Conservation (phyloP, 2,329 filamentous ascomycete genomes). For the Macrophomina pseudophaseolina region DNA sequence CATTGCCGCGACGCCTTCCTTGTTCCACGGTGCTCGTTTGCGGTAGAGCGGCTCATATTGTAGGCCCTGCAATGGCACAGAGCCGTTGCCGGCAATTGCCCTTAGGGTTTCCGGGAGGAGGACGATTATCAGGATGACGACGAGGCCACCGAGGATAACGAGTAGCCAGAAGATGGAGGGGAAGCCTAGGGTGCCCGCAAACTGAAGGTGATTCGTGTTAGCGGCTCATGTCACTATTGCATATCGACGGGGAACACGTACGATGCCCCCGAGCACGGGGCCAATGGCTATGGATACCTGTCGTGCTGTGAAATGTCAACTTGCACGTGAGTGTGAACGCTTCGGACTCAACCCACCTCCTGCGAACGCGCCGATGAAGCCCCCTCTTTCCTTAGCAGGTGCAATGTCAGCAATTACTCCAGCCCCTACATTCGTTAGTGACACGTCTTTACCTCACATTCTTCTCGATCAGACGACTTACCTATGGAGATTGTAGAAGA, state of each 20-base stretch:
- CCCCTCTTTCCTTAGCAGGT: conserved; percentile 14
- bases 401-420: conserved; percentile 22
- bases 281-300: conserved; percentile 44
- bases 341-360: background rate
- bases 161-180: conserved; percentile 61
- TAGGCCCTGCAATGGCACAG: background rate
- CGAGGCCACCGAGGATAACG: conserved; percentile 50
- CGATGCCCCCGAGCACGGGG: conserved; percentile 57
- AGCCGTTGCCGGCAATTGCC: conserved; percentile 32
- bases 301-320: background rate
- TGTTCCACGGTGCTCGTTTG: conserved; percentile 1
- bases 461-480: conserved; percentile 36
- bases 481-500: conserved; percentile 52
- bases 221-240: too few species aligned
- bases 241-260: too few species aligned
- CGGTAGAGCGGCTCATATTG: conserved; percentile 1
- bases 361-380: conserved; percentile 21
- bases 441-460: too few species aligned
- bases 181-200: conserved; percentile 57
- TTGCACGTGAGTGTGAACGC: background rate
- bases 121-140: conserved; percentile 40
- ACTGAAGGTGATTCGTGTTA: background rate
- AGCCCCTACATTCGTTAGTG: background rate
- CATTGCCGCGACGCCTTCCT: background rate
- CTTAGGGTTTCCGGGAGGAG: conserved; percentile 48